phyloP scores from a whole-genome alignment of 2,329 filamentous ascomycete species.

The Proliferodiscus dingleyae region DNA sequence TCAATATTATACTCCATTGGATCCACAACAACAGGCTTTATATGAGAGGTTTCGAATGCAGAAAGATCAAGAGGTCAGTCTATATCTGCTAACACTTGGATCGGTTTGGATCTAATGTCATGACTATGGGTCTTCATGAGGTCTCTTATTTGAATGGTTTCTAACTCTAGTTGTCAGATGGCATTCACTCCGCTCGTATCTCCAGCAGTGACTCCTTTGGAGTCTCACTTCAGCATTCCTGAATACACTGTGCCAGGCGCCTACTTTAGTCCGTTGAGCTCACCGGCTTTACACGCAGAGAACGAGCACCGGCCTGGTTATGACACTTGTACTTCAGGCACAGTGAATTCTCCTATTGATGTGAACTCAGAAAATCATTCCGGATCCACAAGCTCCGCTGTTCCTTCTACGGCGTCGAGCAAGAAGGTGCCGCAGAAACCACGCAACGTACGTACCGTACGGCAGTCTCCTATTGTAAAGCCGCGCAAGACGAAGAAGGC shows the following conservation, averaged over 20 bases:
- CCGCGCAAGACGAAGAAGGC: conserved; percentile 41
- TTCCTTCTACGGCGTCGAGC: conserved; percentile 18
- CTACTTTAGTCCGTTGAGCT: conserved; percentile 81
- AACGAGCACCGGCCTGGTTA: conserved; percentile 42
- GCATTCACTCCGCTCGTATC: conserved; percentile 77
- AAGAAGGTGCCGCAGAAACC: conserved; percentile 22
- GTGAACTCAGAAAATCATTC: conserved; percentile 27
- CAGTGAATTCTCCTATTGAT: conserved; percentile 30
- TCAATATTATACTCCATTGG: conserved; percentile 55
- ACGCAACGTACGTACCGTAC: conserved; percentile 28
- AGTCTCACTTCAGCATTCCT: conserved; percentile 57
- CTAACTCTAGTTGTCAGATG: conserved; percentile 45
- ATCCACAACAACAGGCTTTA: conserved; percentile 52
- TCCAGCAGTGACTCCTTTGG: conserved; percentile 77
- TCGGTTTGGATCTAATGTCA: conserved; percentile 3
- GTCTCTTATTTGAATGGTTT: conserved; percentile 6
- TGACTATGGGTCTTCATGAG: background rate
- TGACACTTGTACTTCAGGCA: conserved; percentile 36
- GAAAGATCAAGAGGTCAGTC: conserved; percentile 61
- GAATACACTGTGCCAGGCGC: conserved; percentile 57
- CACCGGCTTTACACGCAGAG: conserved; percentile 73
- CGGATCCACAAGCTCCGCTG: conserved; percentile 19
- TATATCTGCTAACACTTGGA: background rate
- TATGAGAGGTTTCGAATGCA: conserved; percentile 58
- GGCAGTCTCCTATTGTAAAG: conserved; percentile 37